Evolutionary conservation across 371 early-diverging fungal genomes (phyloP), one percentile per base, ranked within the genome.

Genomic region (Mortierella sp.): DNA sequence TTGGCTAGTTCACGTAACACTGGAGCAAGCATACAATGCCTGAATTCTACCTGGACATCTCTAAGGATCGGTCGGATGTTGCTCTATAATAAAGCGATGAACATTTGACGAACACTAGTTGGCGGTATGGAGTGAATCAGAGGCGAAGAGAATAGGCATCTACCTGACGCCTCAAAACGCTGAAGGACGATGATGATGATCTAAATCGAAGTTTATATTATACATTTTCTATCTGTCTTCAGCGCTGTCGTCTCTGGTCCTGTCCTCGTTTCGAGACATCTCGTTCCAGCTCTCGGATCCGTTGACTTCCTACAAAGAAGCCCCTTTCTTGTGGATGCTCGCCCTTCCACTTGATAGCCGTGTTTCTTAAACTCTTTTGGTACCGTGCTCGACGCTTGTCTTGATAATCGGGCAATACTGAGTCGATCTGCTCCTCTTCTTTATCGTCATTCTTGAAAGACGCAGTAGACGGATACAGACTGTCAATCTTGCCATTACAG

Each of bases 271-370:
- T 75, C 0, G 65, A 48, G 4, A 47, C 32, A 56, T 68, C 63
- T 12, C n/a, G 50, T 5, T 69, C 64, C 34, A 75, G 44, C 41
- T 75, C 76, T 17, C 39, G 51, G 44, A 68, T 49, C 3, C 76
- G 64, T 17, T 69, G 60, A 11, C 23, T 34, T 6, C 76, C 69
- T n/a, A 75, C 51, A 44, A 63, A 57, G n/a, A 69, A 60, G 7
- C 76, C 76, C 39, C 60, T 68, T 43, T 75, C 75, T 24, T 75
- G 69, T 1, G 69, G 64, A 31, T 75, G 76, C 41, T 68, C 69
- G 12, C 76, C 76, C 61, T 75, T 75, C 76, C 76, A 75, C 42
- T 69, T 75, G 60, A 75, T 64, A 3, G 76, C 39, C 19, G 69
- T 68, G 23, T 75, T 68, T 6, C 76, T 60, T 19, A 64, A 24